These are phyloP conservation scores for Pelargonium nanum DNA, from an alignment of 345 rosid genomes.

Conservation along the genomic window DNA sequence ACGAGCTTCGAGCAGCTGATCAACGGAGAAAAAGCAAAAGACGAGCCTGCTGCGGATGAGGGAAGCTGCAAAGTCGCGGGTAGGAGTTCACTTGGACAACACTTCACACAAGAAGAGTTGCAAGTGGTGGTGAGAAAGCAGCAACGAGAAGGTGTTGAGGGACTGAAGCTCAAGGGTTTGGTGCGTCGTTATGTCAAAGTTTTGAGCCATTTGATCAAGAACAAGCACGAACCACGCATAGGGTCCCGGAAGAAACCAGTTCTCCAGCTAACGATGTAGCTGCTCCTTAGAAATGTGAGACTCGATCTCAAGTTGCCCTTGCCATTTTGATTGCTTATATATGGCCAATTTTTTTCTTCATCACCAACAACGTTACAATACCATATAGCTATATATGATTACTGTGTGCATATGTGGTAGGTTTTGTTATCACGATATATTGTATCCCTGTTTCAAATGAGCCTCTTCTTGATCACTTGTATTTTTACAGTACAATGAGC, in stretches of 20 bases:
- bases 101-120: constrained; percentile 16
- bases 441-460: too few species aligned
- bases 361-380: too few species aligned
- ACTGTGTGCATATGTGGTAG: background rate
- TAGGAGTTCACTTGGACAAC: constrained; percentile 19
- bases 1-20: constrained; percentile 18
- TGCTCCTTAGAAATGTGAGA: background rate
- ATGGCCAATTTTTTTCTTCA: background rate
- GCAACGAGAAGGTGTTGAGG: constrained; percentile 1
- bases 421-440: background rate
- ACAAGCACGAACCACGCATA: background rate
- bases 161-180: constrained; percentile 16
- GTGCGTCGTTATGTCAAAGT: constrained; percentile 15
- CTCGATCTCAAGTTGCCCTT: background rate
- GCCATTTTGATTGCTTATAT: background rate
- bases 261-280: background rate
- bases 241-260: background rate
- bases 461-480: too few species aligned
- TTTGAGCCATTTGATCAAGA: constrained; percentile 13
- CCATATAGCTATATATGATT: background rate
- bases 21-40: constrained; percentile 1
- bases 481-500: too few species aligned
- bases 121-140: constrained; percentile 2
- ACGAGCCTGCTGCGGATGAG: too few species aligned
- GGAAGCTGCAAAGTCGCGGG: background rate